Evolutionary conservation across 768 basidiomycete genomes (phyloP).

Genomic region (Tulasnella sp.): DNA sequence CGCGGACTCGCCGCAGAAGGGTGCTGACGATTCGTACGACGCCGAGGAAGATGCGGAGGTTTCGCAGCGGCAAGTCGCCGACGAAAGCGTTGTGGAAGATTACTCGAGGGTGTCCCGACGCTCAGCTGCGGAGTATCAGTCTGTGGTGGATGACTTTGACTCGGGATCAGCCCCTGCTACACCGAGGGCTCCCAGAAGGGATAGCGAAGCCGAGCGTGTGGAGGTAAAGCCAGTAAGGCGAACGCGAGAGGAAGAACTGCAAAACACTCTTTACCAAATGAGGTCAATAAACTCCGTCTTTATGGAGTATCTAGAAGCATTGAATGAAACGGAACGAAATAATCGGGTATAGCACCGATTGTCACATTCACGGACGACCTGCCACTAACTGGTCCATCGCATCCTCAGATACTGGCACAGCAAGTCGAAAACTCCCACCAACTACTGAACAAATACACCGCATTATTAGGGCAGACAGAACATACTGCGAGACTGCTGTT

Average conservation of each 20-base stretch:
- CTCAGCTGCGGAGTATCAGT: not conserved
- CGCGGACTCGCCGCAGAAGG: not conserved
- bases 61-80: not conserved
- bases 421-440: slow-evolving; percentile 17
- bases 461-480: slow-evolving; percentile 17
- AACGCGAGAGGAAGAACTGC: slow-evolving; percentile 13
- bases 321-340: slow-evolving; percentile 13
- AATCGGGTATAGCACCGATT: slow-evolving; percentile 1
- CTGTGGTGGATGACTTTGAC: not conserved
- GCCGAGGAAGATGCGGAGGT: not conserved
- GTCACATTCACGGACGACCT: not conserved
- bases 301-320: slow-evolving; percentile 11
- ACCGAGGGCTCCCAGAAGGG: not conserved
- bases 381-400: not conserved
- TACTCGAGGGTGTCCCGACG: not conserved
- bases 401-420: slow-evolving; percentile 12
- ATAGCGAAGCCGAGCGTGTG: not conserved
- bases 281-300: slow-evolving; percentile 13
- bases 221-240: not conserved
- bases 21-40: not conserved
- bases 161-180: not conserved
- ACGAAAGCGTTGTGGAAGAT: not conserved
- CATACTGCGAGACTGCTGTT: slow-evolving; percentile 16
- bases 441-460: slow-evolving; percentile 16
- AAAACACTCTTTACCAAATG: slow-evolving; percentile 14